Base-by-base conservation (phyloP, 139 green algal genomes). In the Pseudopediastrum boryanum region DNA sequence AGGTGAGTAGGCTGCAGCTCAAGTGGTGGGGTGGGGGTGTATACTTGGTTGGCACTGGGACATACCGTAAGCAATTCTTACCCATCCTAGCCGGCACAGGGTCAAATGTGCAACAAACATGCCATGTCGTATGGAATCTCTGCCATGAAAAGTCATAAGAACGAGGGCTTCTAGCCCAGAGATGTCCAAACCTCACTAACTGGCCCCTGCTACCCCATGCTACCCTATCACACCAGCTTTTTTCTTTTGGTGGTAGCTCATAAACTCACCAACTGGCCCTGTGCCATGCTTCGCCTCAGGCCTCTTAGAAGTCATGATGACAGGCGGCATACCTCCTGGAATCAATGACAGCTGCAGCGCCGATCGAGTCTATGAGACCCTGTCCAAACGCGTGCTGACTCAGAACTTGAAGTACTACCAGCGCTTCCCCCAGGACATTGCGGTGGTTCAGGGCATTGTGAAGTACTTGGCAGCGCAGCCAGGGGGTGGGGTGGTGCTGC, bases 381-480 rank as follows among this genome's bases (percentile, higher is more conserved):
- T 93, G 13, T 92, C 87, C 84, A 43, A 59, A 3, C 86, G 89
- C 3, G 89, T 95, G 42, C 70, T 94, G 27, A 58, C 43, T 2
- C 93, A 97, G 82, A 98, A 94, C 80, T 42, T 72, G 2, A 96
- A 94, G 84, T 98, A 89, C 79, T 98, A 98, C 79, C 33, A 84
- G 44, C 79, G 93, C n/a, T 93, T 87, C 68, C 88, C 88, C 2
- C 58, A 42, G 4, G 86, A 90, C 65, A 74, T 89, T 25, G 46
- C 73, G 16, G 56, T 82, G 23, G 89, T 95, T 29, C 77, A 83
- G 58, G 44, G 73, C 19, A 92, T 98, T 27, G 89, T 98, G 52
- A 56, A 51, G n/a, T 76, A 88, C 83, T 82, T 99, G 33, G 79
- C 66, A 7, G 46, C 76, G 3, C 86, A 94, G 56, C 87, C 91